These are phyloP conservation scores for Aspergillus homomorphus DNA, from an alignment of 495 filamentous ascomycete species.

Conservation along the genomic window DNA sequence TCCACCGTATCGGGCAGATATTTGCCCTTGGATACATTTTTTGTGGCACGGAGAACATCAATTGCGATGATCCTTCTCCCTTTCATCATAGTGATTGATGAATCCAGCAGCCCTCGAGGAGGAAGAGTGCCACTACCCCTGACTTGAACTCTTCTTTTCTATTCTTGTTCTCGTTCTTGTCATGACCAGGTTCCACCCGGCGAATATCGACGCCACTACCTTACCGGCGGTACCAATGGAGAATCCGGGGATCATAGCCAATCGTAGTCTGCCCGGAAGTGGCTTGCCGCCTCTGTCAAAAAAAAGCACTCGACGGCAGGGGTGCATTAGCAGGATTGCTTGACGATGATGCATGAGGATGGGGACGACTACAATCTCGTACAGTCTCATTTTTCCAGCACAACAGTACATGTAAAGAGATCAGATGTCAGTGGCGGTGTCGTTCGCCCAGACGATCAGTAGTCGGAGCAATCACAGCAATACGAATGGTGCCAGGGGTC, in stretches of 20 bases:
- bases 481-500: background rate
- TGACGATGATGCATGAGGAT: background rate
- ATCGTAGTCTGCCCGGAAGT: background rate
- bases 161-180: background rate
- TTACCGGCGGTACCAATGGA: background rate
- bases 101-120: too few species aligned
- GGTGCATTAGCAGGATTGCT: constrained; percentile 9
- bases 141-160: background rate
- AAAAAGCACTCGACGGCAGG: constrained; percentile 4
- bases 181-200: background rate
- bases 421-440: background rate
- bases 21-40: constrained; percentile 10
- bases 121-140: background rate
- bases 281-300: background rate
- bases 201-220: background rate
- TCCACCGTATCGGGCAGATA: constrained; percentile 19
- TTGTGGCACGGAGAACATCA: background rate
- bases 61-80: background rate
- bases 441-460: background rate
- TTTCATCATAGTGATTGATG: background rate
- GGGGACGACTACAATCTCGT: background rate
- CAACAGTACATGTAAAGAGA: too few species aligned
- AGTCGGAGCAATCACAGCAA: constrained; percentile 1
- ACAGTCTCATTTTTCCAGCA: background rate
- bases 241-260: background rate